Evolutionary conservation across 169 alveolate species (phyloP).

Genomic region (Eimeria praecox): DNA sequence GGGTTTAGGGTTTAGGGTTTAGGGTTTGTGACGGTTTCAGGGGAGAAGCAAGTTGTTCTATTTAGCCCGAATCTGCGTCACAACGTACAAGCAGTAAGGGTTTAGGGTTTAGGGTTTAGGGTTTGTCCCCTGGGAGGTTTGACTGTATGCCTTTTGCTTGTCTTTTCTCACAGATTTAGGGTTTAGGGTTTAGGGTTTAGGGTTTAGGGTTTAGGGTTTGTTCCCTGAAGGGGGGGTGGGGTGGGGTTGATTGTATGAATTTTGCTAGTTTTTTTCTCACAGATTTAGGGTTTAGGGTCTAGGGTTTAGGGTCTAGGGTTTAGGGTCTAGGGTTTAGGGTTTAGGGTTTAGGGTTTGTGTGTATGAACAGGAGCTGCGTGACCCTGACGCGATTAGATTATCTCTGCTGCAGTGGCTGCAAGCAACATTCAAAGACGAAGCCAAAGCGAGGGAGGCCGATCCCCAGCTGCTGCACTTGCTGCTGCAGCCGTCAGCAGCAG

Average conservation of each 20-base stretch:
- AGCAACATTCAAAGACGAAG: slow-evolving; percentile 37
- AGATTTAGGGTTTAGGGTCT: neutral
- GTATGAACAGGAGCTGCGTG: neutral
- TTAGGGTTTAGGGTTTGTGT: slow-evolving; percentile 56
- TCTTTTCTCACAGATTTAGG: no score
- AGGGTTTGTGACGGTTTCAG: neutral
- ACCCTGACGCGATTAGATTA: slow-evolving; percentile 49
- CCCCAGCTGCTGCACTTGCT: slow-evolving; percentile 44
- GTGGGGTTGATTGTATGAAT: no score
- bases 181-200: no score
- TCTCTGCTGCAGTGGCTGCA: slow-evolving; percentile 80
- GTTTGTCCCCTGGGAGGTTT: no score
- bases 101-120: neutral
- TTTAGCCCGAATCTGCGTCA: slow-evolving; percentile 42
- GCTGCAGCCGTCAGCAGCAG: slow-evolving; percentile 47
- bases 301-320: slow-evolving; percentile 6
- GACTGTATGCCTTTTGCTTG: no score
- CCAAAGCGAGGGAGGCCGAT: slow-evolving; percentile 32
- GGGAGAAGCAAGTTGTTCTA: slow-evolving; percentile 63
- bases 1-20: slow-evolving; percentile 28
- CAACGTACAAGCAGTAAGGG: neutral
- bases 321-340: slow-evolving; percentile 42
- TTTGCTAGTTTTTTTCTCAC: no score
- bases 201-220: no score
- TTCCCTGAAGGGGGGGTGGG: no score